phyloP scores from a whole-genome alignment of 139 green algal genomes.

The Nannochloris sp. region DNA sequence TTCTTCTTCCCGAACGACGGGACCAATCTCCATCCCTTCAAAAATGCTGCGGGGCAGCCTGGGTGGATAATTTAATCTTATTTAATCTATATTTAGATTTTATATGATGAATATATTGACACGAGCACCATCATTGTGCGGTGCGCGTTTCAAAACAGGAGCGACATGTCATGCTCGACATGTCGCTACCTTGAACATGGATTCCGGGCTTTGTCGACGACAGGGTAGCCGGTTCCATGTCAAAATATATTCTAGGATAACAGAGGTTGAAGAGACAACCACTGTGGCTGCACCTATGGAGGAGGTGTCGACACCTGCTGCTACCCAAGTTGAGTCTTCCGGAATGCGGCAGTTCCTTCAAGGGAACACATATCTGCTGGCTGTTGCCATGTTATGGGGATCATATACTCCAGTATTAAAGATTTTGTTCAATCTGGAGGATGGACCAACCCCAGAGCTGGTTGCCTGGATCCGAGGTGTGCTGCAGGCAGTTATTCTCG shows the following conservation, averaged over 20 bases:
- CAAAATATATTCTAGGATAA: constrained; percentile 9
- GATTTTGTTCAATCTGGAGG: constrained; percentile 10
- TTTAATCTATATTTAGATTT: background rate
- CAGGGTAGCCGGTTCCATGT: constrained; percentile 6
- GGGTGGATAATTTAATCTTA: background rate
- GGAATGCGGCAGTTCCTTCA: background rate
- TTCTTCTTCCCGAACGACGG: too few species aligned
- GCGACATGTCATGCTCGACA: too few species aligned
- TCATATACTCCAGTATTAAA: constrained; percentile 20
- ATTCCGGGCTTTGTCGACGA: background rate
- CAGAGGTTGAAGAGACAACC: too few species aligned
- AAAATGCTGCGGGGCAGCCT: too few species aligned
- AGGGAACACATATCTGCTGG: constrained; percentile 17
- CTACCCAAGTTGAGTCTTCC: background rate
- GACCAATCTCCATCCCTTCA: too few species aligned
- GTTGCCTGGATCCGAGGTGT: constrained; percentile 18
- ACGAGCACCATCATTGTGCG: too few species aligned
- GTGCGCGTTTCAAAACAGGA: too few species aligned
- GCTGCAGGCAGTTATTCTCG: constrained; percentile 12
- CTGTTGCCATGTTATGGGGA: constrained; percentile 13
- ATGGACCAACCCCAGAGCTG: constrained; percentile 6
- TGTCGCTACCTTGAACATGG: too few species aligned
- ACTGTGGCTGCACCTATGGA: too few species aligned
- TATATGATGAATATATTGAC: background rate
- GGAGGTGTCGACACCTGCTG: too few species aligned